Evolutionary conservation across 2,329 filamentous ascomycete genomes (phyloP).

Genomic region (Zelopaecilomyces penicillatus): DNA sequence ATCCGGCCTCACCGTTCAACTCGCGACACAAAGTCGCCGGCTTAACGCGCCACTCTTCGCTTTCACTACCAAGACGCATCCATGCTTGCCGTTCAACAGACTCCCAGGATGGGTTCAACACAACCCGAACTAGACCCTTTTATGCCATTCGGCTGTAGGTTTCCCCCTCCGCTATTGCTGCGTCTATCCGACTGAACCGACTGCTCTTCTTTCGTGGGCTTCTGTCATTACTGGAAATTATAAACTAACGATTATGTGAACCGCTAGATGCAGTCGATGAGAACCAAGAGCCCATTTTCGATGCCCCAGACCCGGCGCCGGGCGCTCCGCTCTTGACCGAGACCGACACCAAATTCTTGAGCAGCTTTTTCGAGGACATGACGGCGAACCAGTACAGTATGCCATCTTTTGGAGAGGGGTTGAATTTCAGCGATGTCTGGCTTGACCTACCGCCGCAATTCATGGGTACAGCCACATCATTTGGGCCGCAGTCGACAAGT

Average conservation of each 20-base stretch:
- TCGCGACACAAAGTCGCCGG: no score
- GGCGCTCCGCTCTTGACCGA: constrained; percentile 59
- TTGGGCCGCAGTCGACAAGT: constrained; percentile 41
- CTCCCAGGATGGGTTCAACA: constrained; percentile 52
- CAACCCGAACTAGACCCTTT: constrained; percentile 44
- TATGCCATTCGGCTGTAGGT: constrained; percentile 62
- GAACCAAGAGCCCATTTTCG: constrained; percentile 37
- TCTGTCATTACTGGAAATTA: background rate
- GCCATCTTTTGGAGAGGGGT: constrained; percentile 42
- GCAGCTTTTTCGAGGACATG: constrained; percentile 49
- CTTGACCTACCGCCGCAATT: constrained; percentile 54
- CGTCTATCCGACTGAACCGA: background rate
- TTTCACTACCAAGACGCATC: constrained; percentile 28
- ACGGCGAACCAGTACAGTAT: constrained; percentile 41
- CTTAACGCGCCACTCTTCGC: no score
- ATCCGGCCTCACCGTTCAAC: no score
- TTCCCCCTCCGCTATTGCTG: constrained; percentile 5
- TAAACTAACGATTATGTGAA: background rate
- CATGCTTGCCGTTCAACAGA: constrained; percentile 48
- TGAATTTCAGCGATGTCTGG: constrained; percentile 44
- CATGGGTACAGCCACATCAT: constrained; percentile 57
- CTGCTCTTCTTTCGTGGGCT: background rate
- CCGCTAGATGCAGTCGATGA: constrained; percentile 37
- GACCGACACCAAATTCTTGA: constrained; percentile 50
- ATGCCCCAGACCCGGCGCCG: constrained; percentile 53